Percentiles rank a stretch among this genome's conserved stretches.
phyloP scores from a whole-genome alignment of 495 filamentous ascomycete genomes.

The Penicillium subrubescens region DNA sequence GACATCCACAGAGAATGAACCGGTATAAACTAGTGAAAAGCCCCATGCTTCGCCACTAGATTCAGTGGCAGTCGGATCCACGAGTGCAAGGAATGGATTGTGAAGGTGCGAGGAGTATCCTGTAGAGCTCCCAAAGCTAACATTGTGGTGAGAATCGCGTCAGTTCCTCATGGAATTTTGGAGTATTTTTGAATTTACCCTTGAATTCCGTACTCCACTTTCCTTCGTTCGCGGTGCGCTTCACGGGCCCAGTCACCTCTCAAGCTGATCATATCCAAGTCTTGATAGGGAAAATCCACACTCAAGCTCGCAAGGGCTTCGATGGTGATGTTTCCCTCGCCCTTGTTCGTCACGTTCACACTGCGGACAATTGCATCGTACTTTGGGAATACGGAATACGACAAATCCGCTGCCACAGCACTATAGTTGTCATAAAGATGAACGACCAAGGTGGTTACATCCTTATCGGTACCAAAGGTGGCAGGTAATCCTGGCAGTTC shows the following conservation, averaged over 20 bases:
- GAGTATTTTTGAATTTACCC: slow-evolving; percentile 20
- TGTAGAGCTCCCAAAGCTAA: not conserved
- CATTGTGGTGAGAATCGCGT: not conserved
- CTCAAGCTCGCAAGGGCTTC: slow-evolving; percentile 55
- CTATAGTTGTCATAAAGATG: slow-evolving; percentile 54
- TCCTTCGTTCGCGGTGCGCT: slow-evolving; percentile 39
- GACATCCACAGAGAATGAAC: slow-evolving; percentile 52
- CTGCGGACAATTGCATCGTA: slow-evolving; percentile 56
- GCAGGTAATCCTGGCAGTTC: slow-evolving; percentile 50
- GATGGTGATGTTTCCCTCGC: slow-evolving; percentile 45
- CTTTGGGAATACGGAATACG: slow-evolving; percentile 56
- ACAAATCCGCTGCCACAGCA: slow-evolving; percentile 49
- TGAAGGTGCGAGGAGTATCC: slow-evolving; percentile 58
- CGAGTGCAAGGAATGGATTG: slow-evolving; percentile 56
- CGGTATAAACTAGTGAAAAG: slow-evolving; percentile 57
- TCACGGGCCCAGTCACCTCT: slow-evolving; percentile 57
- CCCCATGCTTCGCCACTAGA: slow-evolving; percentile 55
- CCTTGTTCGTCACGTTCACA: slow-evolving; percentile 53
- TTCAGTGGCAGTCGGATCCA: slow-evolving; percentile 53
- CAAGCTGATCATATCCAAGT: slow-evolving; percentile 56
- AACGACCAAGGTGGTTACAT: slow-evolving; percentile 55
- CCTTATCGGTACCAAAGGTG: slow-evolving; percentile 48
- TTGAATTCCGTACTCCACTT: slow-evolving; percentile 39
- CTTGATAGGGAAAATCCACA: slow-evolving; percentile 53
- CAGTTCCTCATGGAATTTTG: not conserved